Conservation (phyloP, 2,329 filamentous ascomycete genomes). For the Neobulgaria alba region DNA sequence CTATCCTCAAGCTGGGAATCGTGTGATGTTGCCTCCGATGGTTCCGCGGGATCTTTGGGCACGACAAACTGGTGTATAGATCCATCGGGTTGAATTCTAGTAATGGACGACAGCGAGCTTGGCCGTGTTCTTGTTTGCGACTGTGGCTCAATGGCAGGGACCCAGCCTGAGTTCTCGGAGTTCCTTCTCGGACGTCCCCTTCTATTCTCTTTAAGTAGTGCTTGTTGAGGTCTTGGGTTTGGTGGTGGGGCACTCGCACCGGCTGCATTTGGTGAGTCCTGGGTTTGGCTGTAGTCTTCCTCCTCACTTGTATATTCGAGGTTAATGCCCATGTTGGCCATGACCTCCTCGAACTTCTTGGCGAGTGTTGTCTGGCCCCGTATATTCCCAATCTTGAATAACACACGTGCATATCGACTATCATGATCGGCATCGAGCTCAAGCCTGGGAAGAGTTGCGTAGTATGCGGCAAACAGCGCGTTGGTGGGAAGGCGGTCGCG, state of each 20-base stretch:
- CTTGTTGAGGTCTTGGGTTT: conserved; percentile 9
- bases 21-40: conserved; percentile 1
- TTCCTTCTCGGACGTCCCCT: conserved; percentile 22
- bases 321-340: conserved; percentile 62
- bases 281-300: conserved; percentile 9
- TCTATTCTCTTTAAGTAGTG: conserved; percentile 8
- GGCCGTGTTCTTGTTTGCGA: conserved; percentile 13
- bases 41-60: conserved; percentile 4
- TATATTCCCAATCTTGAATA: conserved; percentile 69
- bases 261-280: conserved; percentile 6
- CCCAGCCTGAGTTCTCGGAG: conserved; percentile 27
- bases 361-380: conserved; percentile 49
- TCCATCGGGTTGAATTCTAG: conserved; percentile 4
- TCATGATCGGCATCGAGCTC: conserved; percentile 66
- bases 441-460: conserved; percentile 62
- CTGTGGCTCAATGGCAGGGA: conserved; percentile 12
- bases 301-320: conserved; percentile 48
- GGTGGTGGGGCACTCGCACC: conserved; percentile 8
- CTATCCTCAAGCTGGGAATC: conserved; percentile 6
- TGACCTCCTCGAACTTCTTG: conserved; percentile 61
- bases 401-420: conserved; percentile 64
- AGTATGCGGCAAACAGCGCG: conserved; percentile 75
- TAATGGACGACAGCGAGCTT: conserved; percentile 19
- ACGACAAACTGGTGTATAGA: conserved; percentile 8
- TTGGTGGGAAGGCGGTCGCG: conserved; percentile 60